Evolutionary conservation across 1,284 basidiomycete species (phyloP), one percentile per base, ranked within the genome.

Genomic region (Ceratobasidium sp.): DNA sequence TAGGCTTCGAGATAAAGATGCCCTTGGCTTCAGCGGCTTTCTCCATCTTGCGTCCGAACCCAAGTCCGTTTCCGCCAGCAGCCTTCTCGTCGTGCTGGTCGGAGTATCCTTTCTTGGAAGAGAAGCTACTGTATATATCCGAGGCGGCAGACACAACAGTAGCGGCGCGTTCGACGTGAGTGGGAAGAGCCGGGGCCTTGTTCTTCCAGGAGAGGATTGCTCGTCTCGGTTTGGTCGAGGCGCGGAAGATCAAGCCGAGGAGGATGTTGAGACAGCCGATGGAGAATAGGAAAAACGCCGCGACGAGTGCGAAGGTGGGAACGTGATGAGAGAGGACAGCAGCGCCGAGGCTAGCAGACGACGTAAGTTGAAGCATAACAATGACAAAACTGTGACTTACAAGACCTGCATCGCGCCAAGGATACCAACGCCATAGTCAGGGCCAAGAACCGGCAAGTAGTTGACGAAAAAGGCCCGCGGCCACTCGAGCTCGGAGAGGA

Each of bases 401-500:
- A 96, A 87, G 86, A 91, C 91, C 85, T 97, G 93, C 83, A 96
- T 92, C 78, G 94, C 89, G 26, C 95, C 95, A 5, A 96, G 89
- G 39, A 94, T 89, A 49, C 95, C 95, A 26, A 96, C 86, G 60
- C 95, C 94, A 84, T 96, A 95, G 64, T 90, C 88, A 18, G 87
- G 88, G 10, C 95, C 95, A n/a, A 97, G 90, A 63, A 97, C 90
- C n/a, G 95, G 95, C 85, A 97, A 93, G 87, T 89, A 96, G 40
- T 88, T 88, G 80, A 90, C 88, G 86, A 97, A 96, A 86, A 96
- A 92, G 13, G 83, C 81, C 49, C 87, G 84, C 0, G 94, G 94
- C 90, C 93, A 93, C 78, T 92, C 91, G 80, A 95, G 80, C 85
- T 97, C 95, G 79, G 89, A 93, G 78, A 96, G 85, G 79, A 95